Conservation (phyloP, 495 filamentous ascomycete species). For the Penicillium simplicissimum region DNA sequence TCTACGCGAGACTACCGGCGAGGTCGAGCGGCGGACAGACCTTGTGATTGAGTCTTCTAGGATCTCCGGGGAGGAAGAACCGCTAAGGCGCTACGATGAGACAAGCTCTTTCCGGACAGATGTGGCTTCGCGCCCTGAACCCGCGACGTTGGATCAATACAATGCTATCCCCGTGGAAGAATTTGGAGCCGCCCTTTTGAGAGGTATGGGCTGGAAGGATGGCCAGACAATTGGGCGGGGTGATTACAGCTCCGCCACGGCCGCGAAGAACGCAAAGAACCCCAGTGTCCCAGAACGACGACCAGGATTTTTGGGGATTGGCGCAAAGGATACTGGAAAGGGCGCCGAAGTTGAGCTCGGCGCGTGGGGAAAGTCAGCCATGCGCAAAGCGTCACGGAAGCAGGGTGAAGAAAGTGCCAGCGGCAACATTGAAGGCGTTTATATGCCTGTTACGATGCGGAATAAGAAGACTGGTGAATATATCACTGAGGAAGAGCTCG, state of each 20-base stretch:
- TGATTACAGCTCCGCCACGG: constrained; percentile 38
- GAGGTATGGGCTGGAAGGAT: constrained; percentile 94
- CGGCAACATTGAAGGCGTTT: constrained; percentile 52
- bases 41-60: constrained; percentile 57
- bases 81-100: constrained; percentile 51
- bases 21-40: constrained; percentile 51
- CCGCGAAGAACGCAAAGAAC: constrained; percentile 34
- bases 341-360: constrained; percentile 76
- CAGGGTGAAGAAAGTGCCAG: constrained; percentile 40
- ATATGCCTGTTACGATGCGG: constrained; percentile 66
- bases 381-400: constrained; percentile 55
- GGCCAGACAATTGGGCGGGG: constrained; percentile 69
- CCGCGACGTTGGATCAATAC: constrained; percentile 81
- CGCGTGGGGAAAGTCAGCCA: constrained; percentile 69
- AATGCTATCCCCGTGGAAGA: constrained; percentile 86
- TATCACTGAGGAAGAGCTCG: constrained; percentile 63
- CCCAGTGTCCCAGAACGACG: constrained; percentile 59
- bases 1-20: constrained; percentile 55
- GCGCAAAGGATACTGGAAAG: constrained; percentile 67
- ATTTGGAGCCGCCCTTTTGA: constrained; percentile 84
- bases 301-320: constrained; percentile 82
- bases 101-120: constrained; percentile 67
- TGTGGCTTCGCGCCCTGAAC: constrained; percentile 69
- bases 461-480: constrained; percentile 67
- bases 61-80: constrained; percentile 25